These are phyloP conservation scores for Paecilomyces fulvus DNA, from an alignment of 2,329 filamentous ascomycete species.

Conservation along the genomic window DNA sequence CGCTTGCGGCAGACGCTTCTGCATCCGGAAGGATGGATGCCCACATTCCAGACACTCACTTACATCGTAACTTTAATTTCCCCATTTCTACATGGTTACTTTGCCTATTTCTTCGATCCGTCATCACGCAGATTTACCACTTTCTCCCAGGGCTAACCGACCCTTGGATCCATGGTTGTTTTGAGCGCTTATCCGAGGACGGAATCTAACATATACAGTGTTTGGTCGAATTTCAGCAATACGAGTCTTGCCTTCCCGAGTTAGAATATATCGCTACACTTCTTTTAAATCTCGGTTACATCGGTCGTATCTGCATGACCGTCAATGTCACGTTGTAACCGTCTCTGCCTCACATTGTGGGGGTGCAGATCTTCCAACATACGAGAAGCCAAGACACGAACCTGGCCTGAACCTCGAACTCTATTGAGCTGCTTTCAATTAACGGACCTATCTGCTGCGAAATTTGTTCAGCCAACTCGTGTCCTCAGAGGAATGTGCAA, in stretches of 20 bases:
- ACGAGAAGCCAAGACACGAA: background rate
- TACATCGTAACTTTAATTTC: background rate
- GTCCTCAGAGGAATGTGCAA: background rate
- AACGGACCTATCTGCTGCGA: background rate
- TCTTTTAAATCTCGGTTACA: background rate
- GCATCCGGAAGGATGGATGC: slow-evolving; percentile 3
- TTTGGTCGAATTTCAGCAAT: background rate
- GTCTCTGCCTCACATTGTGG: background rate
- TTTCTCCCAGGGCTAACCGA: background rate
- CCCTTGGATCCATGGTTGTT: background rate
- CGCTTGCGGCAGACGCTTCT: slow-evolving; percentile 4
- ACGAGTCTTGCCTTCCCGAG: background rate
- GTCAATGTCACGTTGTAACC: background rate
- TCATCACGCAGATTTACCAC: background rate
- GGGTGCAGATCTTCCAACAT: background rate
- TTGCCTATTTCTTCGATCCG: background rate
- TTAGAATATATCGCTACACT: background rate
- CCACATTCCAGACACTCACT: background rate
- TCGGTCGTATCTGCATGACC: background rate
- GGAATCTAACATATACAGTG: background rate
- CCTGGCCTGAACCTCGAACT: background rate
- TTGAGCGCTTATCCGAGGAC: background rate
- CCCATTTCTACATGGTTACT: background rate
- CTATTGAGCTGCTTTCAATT: background rate
- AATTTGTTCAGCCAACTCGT: background rate